Conservation (phyloP, 2,329 filamentous ascomycete genomes). For the Graphiopsis chlorocephala region DNA sequence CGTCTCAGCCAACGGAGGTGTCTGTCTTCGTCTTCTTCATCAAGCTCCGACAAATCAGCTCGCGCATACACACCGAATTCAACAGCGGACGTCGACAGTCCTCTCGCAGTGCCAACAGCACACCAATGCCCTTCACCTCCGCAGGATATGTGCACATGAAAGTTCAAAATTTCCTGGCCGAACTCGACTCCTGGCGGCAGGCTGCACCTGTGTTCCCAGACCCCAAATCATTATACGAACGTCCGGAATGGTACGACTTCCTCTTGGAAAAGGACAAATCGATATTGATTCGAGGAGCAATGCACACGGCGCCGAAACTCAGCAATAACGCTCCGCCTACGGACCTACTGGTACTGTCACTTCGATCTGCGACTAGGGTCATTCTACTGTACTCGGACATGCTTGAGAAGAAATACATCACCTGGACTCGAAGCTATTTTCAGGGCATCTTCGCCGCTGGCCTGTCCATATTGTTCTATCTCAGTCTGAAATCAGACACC, state of each 20-base stretch:
- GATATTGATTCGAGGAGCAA: constrained; percentile 41
- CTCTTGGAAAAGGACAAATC: constrained; percentile 42
- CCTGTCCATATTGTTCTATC: constrained; percentile 21
- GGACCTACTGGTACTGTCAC: constrained; percentile 13
- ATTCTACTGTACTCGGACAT: constrained; percentile 42
- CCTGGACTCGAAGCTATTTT: constrained; percentile 49
- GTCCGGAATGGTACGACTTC: constrained; percentile 46
- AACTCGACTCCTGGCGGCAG: constrained; percentile 39
- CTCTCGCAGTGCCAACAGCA: constrained; percentile 4
- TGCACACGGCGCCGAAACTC: constrained; percentile 39
- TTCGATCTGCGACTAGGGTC: constrained; percentile 35
- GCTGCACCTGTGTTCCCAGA: constrained; percentile 33
- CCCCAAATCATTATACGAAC: constrained; percentile 44
- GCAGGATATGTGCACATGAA: constrained; percentile 23
- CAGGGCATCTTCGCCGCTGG: constrained; percentile 49
- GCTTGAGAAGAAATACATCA: constrained; percentile 38
- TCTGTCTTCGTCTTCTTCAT: constrained; percentile 42
- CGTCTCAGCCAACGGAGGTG: constrained; percentile 29
- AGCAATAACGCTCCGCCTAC: constrained; percentile 22
- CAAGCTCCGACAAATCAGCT: constrained; percentile 42
- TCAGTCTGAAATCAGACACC: background rate
- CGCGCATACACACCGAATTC: constrained; percentile 31
- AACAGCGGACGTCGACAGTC: constrained; percentile 3
- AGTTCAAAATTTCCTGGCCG: constrained; percentile 35
- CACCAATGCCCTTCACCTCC: constrained; percentile 2